Conservation (phyloP, 495 filamentous ascomycete genomes). For the Aspergillus diversus region DNA sequence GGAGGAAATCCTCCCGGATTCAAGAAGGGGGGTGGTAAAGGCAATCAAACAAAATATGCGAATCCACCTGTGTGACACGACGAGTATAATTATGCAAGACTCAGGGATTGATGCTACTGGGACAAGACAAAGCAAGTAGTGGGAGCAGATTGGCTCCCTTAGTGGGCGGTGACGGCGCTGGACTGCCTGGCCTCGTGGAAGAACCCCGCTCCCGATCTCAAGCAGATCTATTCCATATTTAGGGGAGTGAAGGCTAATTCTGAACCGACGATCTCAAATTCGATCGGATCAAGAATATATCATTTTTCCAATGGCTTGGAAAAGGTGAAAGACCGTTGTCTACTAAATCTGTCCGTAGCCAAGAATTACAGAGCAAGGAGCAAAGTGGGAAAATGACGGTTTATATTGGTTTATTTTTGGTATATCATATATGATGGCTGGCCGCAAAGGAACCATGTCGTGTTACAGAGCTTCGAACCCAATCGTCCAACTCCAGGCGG, state of each 20-base stretch:
- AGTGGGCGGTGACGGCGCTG: slow-evolving; percentile 35
- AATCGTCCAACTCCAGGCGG: slow-evolving; percentile 16
- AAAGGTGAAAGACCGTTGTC: too few relatives aligned
- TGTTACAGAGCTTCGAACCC: slow-evolving; percentile 23
- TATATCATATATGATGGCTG: slow-evolving; percentile 15
- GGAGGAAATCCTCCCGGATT: slow-evolving; percentile 13
- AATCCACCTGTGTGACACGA: slow-evolving; percentile 17
- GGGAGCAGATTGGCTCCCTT: slow-evolving; percentile 17
- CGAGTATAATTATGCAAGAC: not conserved
- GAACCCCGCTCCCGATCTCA: not conserved
- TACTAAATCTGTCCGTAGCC: too few relatives aligned
- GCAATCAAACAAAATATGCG: slow-evolving; percentile 26
- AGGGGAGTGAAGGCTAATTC: not conserved
- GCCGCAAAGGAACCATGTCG: slow-evolving; percentile 6
- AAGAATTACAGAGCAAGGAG: too few relatives aligned
- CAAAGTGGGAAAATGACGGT: not conserved
- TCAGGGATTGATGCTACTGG: not conserved
- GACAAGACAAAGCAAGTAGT: slow-evolving; percentile 7
- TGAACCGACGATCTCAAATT: not conserved
- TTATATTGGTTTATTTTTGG: slow-evolving; percentile 14
- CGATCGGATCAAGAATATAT: not conserved
- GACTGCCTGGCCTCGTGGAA: slow-evolving; percentile 9
- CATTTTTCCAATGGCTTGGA: too few relatives aligned
- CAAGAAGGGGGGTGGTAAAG: not conserved
- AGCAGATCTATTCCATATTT: not conserved